These are phyloP conservation scores for Nannochloris sp. DNA, from an alignment of 139 green algal species.

Conservation along the genomic window DNA sequence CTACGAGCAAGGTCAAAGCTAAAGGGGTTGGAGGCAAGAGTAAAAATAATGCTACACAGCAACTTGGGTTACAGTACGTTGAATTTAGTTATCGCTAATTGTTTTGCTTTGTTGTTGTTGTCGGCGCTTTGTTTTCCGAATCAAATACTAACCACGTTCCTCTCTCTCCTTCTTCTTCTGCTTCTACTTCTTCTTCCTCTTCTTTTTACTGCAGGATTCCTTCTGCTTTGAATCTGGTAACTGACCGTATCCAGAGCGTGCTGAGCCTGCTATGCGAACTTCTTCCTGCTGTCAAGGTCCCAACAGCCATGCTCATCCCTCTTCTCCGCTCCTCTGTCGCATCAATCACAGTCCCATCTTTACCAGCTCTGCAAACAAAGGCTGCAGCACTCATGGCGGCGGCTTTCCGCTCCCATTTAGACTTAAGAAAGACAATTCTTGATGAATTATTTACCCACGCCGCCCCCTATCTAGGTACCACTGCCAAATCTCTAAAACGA, in stretches of 20 bases:
- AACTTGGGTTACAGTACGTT: background rate
- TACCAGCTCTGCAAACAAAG: slow-evolving; percentile 51
- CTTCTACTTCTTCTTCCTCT: no score
- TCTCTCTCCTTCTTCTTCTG: no score
- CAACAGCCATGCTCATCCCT: slow-evolving; percentile 37
- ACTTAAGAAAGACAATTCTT: slow-evolving; percentile 32
- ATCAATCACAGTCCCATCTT: slow-evolving; percentile 40
- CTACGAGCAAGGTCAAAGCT: background rate
- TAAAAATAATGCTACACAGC: background rate
- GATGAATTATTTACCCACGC: slow-evolving; percentile 40
- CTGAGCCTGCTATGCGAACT: slow-evolving; percentile 29
- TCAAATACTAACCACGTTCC: no score
- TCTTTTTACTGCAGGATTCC: slow-evolving; percentile 2
- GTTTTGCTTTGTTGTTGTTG: background rate
- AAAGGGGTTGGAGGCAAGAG: background rate
- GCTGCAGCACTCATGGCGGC: slow-evolving; percentile 34
- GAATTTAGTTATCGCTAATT: background rate
- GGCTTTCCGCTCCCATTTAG: slow-evolving; percentile 30
- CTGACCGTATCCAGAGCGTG: slow-evolving; percentile 18
- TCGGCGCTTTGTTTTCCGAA: no score
- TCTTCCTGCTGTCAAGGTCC: slow-evolving; percentile 20
- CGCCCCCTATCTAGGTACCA: slow-evolving; percentile 5
- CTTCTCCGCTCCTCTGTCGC: slow-evolving; percentile 42
- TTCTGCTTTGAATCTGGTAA: slow-evolving; percentile 2
- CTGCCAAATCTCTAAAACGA: background rate